phyloP scores from a whole-genome alignment of 306 rosid species.

The Cucumis cinereus region DNA sequence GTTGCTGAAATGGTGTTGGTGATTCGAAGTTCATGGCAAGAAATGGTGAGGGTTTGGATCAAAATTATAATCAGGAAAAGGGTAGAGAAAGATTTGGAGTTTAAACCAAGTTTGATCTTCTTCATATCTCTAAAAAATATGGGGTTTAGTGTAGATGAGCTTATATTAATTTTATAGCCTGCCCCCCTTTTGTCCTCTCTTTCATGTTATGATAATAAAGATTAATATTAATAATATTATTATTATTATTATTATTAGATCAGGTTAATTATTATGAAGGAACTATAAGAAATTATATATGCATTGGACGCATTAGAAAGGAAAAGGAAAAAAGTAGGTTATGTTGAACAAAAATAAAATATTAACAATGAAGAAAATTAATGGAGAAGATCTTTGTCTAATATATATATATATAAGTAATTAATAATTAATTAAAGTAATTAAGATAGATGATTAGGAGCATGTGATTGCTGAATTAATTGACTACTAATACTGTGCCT shows the following conservation, averaged over 20 bases:
- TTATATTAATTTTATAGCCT: not conserved
- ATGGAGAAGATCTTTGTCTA: not conserved
- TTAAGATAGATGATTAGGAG: not conserved
- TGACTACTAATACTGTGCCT: not conserved
- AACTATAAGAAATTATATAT: too few species aligned
- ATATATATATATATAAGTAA: too few species aligned
- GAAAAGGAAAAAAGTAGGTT: not conserved
- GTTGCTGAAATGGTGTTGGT: not conserved
- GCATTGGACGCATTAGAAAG: not conserved
- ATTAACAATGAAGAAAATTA: not conserved
- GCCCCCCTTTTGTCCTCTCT: not conserved
- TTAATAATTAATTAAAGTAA: not conserved
- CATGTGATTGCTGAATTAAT: slow-evolving; percentile 9
- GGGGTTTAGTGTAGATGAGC: not conserved
- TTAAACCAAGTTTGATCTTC: not conserved
- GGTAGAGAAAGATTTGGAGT: not conserved
- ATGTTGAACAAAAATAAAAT: not conserved
- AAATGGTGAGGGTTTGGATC: slow-evolving; percentile 26
- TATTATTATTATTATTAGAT: not conserved
- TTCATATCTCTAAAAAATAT: not conserved
- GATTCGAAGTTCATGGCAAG: slow-evolving; percentile 9
- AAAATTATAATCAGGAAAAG: slow-evolving; percentile 19
- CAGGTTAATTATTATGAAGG: not conserved
- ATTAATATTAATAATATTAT: not conserved
- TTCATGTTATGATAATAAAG: not conserved